These are phyloP conservation scores for Scorias spongiosa DNA, from an alignment of 2,329 filamentous ascomycete genomes.

Conservation along the genomic window DNA sequence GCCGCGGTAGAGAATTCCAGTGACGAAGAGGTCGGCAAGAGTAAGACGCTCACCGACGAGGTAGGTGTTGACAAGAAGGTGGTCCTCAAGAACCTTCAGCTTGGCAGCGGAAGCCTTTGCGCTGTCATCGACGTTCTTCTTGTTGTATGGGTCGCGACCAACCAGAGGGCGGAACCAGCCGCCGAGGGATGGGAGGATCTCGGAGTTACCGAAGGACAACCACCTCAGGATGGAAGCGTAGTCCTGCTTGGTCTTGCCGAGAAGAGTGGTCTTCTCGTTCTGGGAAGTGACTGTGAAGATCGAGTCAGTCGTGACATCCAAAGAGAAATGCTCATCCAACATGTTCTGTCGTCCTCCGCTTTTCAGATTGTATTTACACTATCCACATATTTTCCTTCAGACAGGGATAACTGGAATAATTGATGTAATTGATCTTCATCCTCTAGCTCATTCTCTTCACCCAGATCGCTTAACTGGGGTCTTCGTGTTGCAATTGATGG, in stretches of 20 bases:
- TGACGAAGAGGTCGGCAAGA: constrained; percentile 81
- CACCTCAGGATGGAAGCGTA: constrained; percentile 95
- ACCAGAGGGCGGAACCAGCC: constrained; percentile 77
- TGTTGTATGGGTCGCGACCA: constrained; percentile 81
- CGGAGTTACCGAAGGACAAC: constrained; percentile 92
- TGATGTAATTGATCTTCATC: constrained; percentile 56
- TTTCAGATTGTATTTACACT: constrained; percentile 67
- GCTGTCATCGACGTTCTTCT: constrained; percentile 81
- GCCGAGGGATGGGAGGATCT: constrained; percentile 60
- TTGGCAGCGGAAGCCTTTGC: constrained; percentile 54
- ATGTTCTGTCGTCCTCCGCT: constrained; percentile 3
- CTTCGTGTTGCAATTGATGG: constrained; percentile 1
- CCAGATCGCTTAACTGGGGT: constrained; percentile 1
- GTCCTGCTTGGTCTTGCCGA: constrained; percentile 99
- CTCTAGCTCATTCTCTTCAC: constrained; percentile 36
- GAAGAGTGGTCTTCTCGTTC: constrained; percentile 98
- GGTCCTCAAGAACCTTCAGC: constrained; percentile 62
- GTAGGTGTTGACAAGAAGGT: constrained; percentile 87
- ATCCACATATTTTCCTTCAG: constrained; percentile 84
- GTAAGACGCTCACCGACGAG: constrained; percentile 96
- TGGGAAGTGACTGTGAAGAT: constrained; percentile 71
- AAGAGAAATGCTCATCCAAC: too few relatives aligned
- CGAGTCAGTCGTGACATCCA: constrained; percentile 14
- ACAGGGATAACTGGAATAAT: constrained; percentile 77
- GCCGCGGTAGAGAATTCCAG: constrained; percentile 64